A percentile compares a stretch with the other conserved stretches of the same genome.
Evolutionary conservation across 1,139 yeast species (phyloP).

Genomic region (Barnettozyma hawaiiensis): DNA sequence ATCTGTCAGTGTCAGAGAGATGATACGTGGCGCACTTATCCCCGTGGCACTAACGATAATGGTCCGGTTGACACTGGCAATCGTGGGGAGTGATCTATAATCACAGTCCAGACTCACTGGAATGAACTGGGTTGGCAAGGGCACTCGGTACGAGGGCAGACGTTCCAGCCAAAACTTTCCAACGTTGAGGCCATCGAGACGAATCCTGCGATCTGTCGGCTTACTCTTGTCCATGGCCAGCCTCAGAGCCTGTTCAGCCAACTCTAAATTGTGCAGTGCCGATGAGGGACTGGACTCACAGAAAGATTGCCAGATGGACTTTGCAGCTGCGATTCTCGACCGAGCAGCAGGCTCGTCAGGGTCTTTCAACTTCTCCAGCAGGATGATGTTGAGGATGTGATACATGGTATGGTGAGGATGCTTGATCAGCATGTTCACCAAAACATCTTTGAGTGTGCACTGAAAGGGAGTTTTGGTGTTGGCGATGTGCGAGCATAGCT

Average conservation of each 20-base stretch:
- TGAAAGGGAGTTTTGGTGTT: conserved; percentile 53
- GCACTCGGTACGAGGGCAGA: conserved; percentile 43
- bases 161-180: conserved; percentile 55
- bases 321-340: conserved; percentile 49
- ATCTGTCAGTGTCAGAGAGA: conserved; percentile 46
- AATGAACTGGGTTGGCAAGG: conserved; percentile 62
- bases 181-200: conserved; percentile 33
- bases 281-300: conserved; percentile 21
- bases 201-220: conserved; percentile 30
- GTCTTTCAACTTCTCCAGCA: conserved; percentile 8
- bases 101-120: conserved; percentile 35
- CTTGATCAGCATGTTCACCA: conserved; percentile 45
- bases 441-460: conserved; percentile 41
- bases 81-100: conserved; percentile 45
- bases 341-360: conserved; percentile 36
- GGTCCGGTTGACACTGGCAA: conserved; percentile 39
- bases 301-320: conserved; percentile 38
- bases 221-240: conserved; percentile 46
- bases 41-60: conserved; percentile 72
- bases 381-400: conserved; percentile 49
- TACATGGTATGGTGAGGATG: conserved; percentile 82
- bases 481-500: conserved; percentile 67
- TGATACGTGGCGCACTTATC: conserved; percentile 78
- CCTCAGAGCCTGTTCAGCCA: conserved; percentile 46
- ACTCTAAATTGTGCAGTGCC: conserved; percentile 36